phyloP scores from a whole-genome alignment of 805 yeast genomes.

The Kuraishia hungarica region DNA sequence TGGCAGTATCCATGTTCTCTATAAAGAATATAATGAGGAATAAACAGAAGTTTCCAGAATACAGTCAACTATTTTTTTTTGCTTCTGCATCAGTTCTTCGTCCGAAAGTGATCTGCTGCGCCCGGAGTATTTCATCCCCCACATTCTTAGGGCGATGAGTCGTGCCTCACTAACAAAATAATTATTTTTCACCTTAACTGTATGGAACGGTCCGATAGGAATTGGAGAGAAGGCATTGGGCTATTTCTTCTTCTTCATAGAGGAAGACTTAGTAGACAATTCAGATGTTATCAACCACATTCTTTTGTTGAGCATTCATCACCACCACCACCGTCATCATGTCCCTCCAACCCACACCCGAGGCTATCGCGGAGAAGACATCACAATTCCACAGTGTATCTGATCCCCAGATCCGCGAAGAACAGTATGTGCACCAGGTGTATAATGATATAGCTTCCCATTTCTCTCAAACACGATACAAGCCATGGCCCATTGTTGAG shows the following conservation, averaged over 20 bases:
- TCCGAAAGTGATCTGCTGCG: neutral
- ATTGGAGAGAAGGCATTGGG: too few species aligned
- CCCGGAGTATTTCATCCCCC: neutral
- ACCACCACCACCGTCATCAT: neutral
- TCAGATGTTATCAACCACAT: too few species aligned
- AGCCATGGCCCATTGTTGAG: conserved; percentile 96
- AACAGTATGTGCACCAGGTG: conserved; percentile 78
- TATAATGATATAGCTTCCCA: conserved; percentile 90
- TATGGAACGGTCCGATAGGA: neutral
- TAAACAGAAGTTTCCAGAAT: too few species aligned
- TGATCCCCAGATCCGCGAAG: conserved; percentile 54
- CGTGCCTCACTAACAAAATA: neutral
- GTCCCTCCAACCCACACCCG: neutral
- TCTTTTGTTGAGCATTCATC: too few species aligned
- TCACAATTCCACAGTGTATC: conserved; percentile 3
- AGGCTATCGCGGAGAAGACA: neutral
- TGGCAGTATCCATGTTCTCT: neutral
- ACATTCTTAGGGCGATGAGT: neutral
- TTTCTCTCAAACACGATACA: conserved; percentile 88
- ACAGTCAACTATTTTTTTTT: too few species aligned
- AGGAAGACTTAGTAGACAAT: too few species aligned
- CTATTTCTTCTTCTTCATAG: too few species aligned
- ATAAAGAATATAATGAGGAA: too few species aligned
- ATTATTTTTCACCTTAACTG: neutral
- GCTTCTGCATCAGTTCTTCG: too few species aligned